These are phyloP conservation scores for Apiospora rasikravindrae DNA, from an alignment of 2,329 filamentous ascomycete genomes.

Conservation along the genomic window DNA sequence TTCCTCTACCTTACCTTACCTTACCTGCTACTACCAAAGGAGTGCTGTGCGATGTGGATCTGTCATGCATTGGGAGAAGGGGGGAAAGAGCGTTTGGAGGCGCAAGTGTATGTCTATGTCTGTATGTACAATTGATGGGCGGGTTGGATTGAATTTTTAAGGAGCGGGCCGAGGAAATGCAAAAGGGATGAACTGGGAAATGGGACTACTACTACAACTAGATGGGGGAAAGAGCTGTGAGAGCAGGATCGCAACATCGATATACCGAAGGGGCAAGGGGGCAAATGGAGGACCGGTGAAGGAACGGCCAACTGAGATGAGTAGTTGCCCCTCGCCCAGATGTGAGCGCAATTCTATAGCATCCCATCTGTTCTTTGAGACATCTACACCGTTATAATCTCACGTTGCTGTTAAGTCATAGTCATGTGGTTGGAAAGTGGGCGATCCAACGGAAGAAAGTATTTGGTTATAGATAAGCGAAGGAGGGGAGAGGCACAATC, in stretches of 20 bases:
- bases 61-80: background rate
- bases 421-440: background rate
- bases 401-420: background rate
- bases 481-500: background rate
- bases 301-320: background rate
- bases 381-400: background rate
- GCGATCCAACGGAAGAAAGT: background rate
- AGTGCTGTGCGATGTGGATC: constrained; percentile 7
- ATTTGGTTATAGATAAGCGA: background rate
- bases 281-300: background rate
- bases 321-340: background rate
- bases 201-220: background rate
- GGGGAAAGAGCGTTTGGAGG: constrained; percentile 8
- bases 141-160: constrained; percentile 1
- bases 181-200: constrained; percentile 11
- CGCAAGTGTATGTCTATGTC: constrained; percentile 16
- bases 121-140: constrained; percentile 15
- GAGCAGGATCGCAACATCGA: background rate
- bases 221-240: background rate
- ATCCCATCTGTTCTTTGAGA: background rate
- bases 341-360: background rate
- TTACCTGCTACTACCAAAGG: constrained; percentile 14
- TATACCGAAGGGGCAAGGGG: background rate
- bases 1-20: constrained; percentile 10
- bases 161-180: constrained; percentile 1